Percentiles rank a stretch among this genome's conserved stretches.
phyloP scores from a whole-genome alignment of 345 rosid species.

The Boechera divaricarpa region DNA sequence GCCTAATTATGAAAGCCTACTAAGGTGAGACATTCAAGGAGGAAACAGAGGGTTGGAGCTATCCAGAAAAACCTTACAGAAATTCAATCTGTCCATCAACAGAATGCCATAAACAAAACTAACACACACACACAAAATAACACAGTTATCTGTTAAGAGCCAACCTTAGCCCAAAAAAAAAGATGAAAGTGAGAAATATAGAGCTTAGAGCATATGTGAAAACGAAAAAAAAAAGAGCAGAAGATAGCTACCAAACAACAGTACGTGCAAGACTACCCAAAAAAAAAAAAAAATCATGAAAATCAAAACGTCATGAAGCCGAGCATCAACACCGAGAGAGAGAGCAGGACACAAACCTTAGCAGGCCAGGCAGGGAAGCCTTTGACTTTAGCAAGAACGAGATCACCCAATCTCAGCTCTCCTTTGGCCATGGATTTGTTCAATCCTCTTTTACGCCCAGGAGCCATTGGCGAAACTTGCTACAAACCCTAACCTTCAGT shows the following conservation, averaged over 20 bases:
- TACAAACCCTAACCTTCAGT: constrained; percentile 41
- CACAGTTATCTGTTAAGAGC: not conserved
- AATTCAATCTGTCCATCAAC: too few species aligned
- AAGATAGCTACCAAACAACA: not conserved
- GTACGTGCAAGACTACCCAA: not conserved
- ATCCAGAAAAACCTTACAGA: too few species aligned
- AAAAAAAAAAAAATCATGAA: not conserved
- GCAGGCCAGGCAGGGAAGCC: constrained; percentile 99
- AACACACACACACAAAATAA: too few species aligned
- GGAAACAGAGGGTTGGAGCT: too few species aligned
- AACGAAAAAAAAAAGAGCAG: too few species aligned
- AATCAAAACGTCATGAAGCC: not conserved
- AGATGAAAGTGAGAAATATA: not conserved
- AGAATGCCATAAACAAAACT: too few species aligned
- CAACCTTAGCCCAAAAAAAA: not conserved
- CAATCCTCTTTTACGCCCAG: constrained; percentile 79
- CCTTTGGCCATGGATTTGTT: constrained; percentile 61
- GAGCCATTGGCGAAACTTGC: constrained; percentile 57
- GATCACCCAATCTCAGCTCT: constrained; percentile 87
- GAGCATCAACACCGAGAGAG: constrained; percentile 6
- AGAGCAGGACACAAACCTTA: constrained; percentile 56
- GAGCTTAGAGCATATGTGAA: too few species aligned
- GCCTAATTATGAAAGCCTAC: not conserved
- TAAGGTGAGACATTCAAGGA: constrained; percentile 12
- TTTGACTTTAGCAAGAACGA: constrained; percentile 96